A percentile compares a stretch with the other conserved stretches of the same genome.
phyloP scores from a whole-genome alignment of 1,139 yeast species.

The Scheffersomyces stambukii region DNA sequence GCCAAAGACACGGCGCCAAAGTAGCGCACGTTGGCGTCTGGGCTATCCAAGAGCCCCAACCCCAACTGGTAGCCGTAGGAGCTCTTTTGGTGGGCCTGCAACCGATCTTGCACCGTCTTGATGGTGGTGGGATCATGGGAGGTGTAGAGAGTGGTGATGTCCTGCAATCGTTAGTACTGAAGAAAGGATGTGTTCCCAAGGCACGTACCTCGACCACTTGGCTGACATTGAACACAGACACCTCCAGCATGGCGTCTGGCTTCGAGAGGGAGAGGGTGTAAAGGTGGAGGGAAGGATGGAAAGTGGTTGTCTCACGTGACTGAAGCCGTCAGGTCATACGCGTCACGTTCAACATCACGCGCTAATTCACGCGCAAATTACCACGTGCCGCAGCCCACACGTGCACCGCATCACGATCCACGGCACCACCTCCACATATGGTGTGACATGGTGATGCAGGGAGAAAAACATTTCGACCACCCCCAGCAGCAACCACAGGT shows the following conservation, averaged over 20 bases:
- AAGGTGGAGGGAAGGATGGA: not conserved
- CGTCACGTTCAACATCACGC: too few species aligned
- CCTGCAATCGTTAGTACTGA: slow-evolving; percentile 16
- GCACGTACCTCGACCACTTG: slow-evolving; percentile 16
- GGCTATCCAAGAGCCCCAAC: slow-evolving; percentile 34
- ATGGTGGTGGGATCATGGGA: slow-evolving; percentile 41
- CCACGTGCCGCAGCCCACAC: too few species aligned
- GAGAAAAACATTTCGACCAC: too few species aligned
- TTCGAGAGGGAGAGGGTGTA: not conserved
- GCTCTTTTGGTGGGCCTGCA: slow-evolving; percentile 56
- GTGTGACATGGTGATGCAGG: too few species aligned
- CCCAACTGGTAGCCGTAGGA: slow-evolving; percentile 50
- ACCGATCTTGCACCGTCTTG: slow-evolving; percentile 41
- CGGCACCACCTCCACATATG: too few species aligned
- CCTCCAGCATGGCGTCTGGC: slow-evolving; percentile 3
- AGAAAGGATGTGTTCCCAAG: too few species aligned
- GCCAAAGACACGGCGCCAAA: slow-evolving; percentile 74
- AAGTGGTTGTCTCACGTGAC: slow-evolving; percentile 1
- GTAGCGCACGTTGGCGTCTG: slow-evolving; percentile 51
- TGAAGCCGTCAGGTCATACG: too few species aligned
- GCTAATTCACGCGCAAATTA: too few species aligned
- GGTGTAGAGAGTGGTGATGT: slow-evolving; percentile 39
- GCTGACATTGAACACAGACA: slow-evolving; percentile 4
- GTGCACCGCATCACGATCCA: too few species aligned
- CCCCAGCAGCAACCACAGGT: too few species aligned